Percentiles rank a stretch among this genome's conserved stretches.
These are phyloP conservation scores for Herpetomonas samuelpessoai DNA, from an alignment of 208 protist species.

Conservation along the genomic window DNA sequence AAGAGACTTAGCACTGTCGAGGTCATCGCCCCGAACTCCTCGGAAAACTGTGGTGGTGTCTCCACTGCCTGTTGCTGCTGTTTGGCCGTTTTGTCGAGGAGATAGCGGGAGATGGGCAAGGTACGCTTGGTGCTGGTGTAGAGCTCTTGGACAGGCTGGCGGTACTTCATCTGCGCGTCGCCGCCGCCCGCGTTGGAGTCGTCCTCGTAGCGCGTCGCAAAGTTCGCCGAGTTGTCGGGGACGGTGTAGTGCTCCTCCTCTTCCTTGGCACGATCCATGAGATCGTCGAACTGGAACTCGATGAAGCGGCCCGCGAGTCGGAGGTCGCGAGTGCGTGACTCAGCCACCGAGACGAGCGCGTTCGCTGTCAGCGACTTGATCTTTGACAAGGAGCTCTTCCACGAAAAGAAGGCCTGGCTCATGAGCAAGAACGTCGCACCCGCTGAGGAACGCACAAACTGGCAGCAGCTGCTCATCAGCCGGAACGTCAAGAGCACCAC, in stretches of 20 bases:
- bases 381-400: slow-evolving; percentile 67
- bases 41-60: slow-evolving; percentile 46
- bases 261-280: slow-evolving; percentile 55
- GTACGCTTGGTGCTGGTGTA: slow-evolving; percentile 58
- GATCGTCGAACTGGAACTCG: slow-evolving; percentile 76
- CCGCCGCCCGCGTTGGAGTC: slow-evolving; percentile 50
- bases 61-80: slow-evolving; percentile 16
- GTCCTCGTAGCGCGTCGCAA: slow-evolving; percentile 51
- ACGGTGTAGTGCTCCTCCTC: slow-evolving; percentile 47
- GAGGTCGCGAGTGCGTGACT: slow-evolving; percentile 74
- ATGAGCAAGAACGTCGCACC: slow-evolving; percentile 69
- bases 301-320: slow-evolving; percentile 81
- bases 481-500: slow-evolving; percentile 79
- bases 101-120: slow-evolving; percentile 53
- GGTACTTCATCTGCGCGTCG: slow-evolving; percentile 57
- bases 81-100: slow-evolving; percentile 33
- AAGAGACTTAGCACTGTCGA: slow-evolving; percentile 75
- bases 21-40: slow-evolving; percentile 73
- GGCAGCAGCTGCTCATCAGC: slow-evolving; percentile 85
- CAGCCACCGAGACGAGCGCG: slow-evolving; percentile 77
- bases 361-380: slow-evolving; percentile 78
- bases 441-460: slow-evolving; percentile 67
- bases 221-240: slow-evolving; percentile 29
- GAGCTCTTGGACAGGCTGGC: slow-evolving; percentile 43
- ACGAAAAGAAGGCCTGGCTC: slow-evolving; percentile 72